Conservation (phyloP, 306 rosid genomes). For the Rosa lucieae region DNA sequence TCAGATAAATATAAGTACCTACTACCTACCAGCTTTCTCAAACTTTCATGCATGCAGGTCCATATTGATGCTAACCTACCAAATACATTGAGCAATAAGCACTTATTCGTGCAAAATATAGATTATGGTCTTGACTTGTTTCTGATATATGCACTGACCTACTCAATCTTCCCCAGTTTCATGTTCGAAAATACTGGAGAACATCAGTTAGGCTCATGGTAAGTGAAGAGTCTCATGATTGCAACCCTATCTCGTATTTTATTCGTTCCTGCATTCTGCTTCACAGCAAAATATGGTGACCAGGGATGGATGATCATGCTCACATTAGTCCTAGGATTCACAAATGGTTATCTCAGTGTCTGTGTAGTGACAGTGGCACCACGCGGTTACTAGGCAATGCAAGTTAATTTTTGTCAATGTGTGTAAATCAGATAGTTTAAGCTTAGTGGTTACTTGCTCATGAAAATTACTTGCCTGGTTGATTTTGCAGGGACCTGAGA, state of each 20-base stretch:
- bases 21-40: background rate
- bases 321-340: constrained; percentile 58
- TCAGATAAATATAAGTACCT: background rate
- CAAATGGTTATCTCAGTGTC: constrained; percentile 80
- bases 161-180: constrained; percentile 83
- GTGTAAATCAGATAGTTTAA: too few species aligned
- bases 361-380: constrained; percentile 77
- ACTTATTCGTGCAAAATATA: constrained; percentile 44
- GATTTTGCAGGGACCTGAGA: constrained; percentile 80
- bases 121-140: constrained; percentile 63
- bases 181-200: constrained; percentile 80
- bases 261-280: constrained; percentile 74
- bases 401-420: constrained; percentile 14
- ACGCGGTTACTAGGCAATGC: constrained; percentile 57
- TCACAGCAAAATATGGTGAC: constrained; percentile 74
- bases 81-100: constrained; percentile 52
- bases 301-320: constrained; percentile 87
- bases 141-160: constrained; percentile 55
- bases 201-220: constrained; percentile 81
- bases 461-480: background rate
- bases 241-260: constrained; percentile 48
- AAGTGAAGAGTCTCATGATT: constrained; percentile 44
- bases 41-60: constrained; percentile 32
- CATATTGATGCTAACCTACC: constrained; percentile 26
- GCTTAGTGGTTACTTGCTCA: background rate